phyloP scores from a whole-genome alignment of 1,284 basidiomycete species.

The Ganoderma multipileum region DNA sequence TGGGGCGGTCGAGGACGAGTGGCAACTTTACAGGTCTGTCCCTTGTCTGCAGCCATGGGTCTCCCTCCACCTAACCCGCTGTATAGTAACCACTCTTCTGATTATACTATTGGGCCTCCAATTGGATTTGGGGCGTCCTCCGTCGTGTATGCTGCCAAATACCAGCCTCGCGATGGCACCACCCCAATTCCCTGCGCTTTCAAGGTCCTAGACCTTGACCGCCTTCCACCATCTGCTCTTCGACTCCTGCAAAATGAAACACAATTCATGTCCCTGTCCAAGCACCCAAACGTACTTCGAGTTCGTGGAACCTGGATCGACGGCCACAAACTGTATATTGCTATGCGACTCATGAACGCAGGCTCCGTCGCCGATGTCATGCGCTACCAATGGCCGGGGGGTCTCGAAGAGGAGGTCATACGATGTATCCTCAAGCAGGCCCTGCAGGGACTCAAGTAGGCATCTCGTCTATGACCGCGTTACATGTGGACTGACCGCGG shows the following conservation, averaged over 20 bases:
- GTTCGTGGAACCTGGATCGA: slow-evolving; percentile 90
- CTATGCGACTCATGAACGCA: slow-evolving; percentile 88
- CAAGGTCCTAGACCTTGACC: slow-evolving; percentile 89
- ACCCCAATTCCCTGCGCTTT: slow-evolving; percentile 73
- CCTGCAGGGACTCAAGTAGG: slow-evolving; percentile 82
- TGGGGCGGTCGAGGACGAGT: slow-evolving; percentile 85
- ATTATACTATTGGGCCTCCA: slow-evolving; percentile 76
- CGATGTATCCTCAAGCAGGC: slow-evolving; percentile 86
- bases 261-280: slow-evolving; percentile 91
- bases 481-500: background rate
- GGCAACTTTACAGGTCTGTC: slow-evolving; percentile 78
- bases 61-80: slow-evolving; percentile 17
- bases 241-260: slow-evolving; percentile 83
- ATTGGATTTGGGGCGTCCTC: slow-evolving; percentile 91
- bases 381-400: slow-evolving; percentile 83
- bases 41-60: slow-evolving; percentile 13
- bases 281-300: slow-evolving; percentile 90
- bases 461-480: slow-evolving; percentile 23
- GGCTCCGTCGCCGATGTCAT: slow-evolving; percentile 89
- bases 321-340: slow-evolving; percentile 85
- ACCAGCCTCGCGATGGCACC: slow-evolving; percentile 43
- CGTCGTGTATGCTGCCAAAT: slow-evolving; percentile 82
- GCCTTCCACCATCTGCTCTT: slow-evolving; percentile 70
- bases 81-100: slow-evolving; percentile 66
- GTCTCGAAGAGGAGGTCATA: slow-evolving; percentile 87